Evolutionary conservation across 2,329 filamentous ascomycete genomes (phyloP), one percentile per base, ranked within the genome.

Genomic region (Raffaelea arxii): DNA sequence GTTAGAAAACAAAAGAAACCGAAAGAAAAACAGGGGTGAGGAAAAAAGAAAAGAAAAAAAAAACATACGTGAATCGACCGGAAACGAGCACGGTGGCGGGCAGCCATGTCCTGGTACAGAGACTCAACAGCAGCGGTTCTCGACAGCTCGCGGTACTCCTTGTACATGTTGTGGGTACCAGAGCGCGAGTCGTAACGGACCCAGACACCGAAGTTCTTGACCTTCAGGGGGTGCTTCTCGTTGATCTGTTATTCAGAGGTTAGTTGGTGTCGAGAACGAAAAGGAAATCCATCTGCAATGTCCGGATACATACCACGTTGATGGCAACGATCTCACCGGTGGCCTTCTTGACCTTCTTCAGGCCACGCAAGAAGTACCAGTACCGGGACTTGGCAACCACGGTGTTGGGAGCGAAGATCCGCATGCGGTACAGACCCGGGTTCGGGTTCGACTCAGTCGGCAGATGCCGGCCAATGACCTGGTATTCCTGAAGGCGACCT

Each of bases 151-250:
- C 92, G 87, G 86, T 96, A 97, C 84, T 98, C 92, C 84, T 97
- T 97, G 88, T 98, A 98, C 92, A 98, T 98, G 86, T 98, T 98
- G 89, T 98, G 92, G 65, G 92, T 98, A 64, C 92, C 92, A 64
- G 92, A 97, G 74, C 92, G 91, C 55, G 94, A 98, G 78, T 98
- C 91, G 79, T 98, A 98, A 70, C 94, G 90, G 77, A 98, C 84
- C 94, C 94, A 98, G 82, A 98, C 84, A 71, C 92, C 92, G 71
- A 98, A 97, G 86, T 96, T 98, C 89, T 98, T 98, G 82, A 98
- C 90, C 81, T 95, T 96, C 67, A 90, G 78, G 65, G 92, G 92
- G 73, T 88, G 89, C 85, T 97, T 97, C 89, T 98, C 92, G 75
- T 81, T 75, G 78, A 98, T 94, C 90, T 95, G 53, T 25, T 25